Evolutionary conservation across 23 red algal species (phyloP), one percentile per base, ranked within the genome.

Genomic region (Gracilariopsis chorda): DNA sequence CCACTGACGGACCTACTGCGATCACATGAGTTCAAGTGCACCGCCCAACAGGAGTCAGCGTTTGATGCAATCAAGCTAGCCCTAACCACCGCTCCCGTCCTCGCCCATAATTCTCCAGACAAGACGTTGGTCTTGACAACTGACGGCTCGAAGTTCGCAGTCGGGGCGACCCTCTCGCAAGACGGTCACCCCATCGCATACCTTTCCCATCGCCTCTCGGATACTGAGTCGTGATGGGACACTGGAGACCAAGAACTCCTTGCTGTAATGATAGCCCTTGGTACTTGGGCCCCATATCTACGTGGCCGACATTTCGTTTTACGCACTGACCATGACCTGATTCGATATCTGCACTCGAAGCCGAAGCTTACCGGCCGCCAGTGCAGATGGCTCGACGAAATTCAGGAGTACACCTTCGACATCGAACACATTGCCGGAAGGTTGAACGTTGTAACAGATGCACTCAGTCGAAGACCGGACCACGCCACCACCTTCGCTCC

Each of bases 271-370:
- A 40, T 83, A 0, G 51, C 79, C 8, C 33, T 83, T 33, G 14
- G 49, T 5, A 30, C 9, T 41, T 62, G 79, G 79, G 51, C 10
- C n/a, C 35, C 40, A 35, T 65, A 83, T 49, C 0, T 62, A 5
- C 47, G 51, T 10, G 51, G 55, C 6, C 0, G 7, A 20, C 47
- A 64, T 28, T 83, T 83, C 0, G 11, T 25, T 12, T 35, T 83
- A 13, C 7, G 41, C 10, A 83, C 17, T 7, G 51, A 83, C 23
- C 79, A 83, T 34, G 81, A 86, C 8, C 81, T 59, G 5, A 86
- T 86, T 0, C 0, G 58, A 70, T 86, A 86, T 35, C 36, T 69
- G 28, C 57, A 86, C n/a, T 65, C 81, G 1, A 86, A 86, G 39
- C 48, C 56, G 10, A 67, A 53, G 28, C 59, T 86, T 10, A n/a